Percentiles rank a stretch among this genome's conserved stretches.
These are phyloP conservation scores for Senecio squalidus DNA, from an alignment of 140 eudicot species.

Conservation along the genomic window DNA sequence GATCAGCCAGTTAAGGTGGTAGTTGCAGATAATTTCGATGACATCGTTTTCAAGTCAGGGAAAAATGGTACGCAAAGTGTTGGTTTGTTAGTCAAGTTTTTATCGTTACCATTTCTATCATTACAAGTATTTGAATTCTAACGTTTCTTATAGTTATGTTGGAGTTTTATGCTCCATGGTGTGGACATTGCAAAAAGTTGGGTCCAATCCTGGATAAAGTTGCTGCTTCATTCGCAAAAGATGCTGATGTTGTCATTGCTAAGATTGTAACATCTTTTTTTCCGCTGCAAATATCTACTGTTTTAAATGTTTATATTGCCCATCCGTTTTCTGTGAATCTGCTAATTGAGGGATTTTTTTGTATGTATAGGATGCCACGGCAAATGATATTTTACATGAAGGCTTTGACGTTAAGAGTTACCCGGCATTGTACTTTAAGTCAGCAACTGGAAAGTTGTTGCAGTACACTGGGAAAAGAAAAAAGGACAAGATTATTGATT, in stretches of 20 bases:
- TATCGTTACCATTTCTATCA: constrained; percentile 8
- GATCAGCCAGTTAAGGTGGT: constrained; percentile 82
- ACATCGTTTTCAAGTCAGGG: constrained; percentile 71
- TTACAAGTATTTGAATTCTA: no score
- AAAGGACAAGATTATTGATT: constrained; percentile 63
- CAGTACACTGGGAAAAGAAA: constrained; percentile 63
- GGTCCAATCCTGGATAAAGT: constrained; percentile 82
- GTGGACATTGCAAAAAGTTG: constrained; percentile 92
- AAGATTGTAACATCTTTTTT: constrained; percentile 54
- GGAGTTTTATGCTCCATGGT: constrained; percentile 94
- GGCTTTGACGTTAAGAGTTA: constrained; percentile 70
- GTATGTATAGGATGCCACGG: constrained; percentile 72
- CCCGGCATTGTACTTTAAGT: constrained; percentile 81
- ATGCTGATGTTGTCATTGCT: constrained; percentile 62
- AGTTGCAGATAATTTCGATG: constrained; percentile 68
- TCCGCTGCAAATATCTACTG: not conserved
- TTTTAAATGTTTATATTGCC: not conserved
- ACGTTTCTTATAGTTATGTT: constrained; percentile 60
- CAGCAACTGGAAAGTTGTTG: constrained; percentile 64
- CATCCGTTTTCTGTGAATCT: not conserved
- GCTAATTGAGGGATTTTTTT: not conserved
- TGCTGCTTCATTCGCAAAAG: constrained; percentile 59
- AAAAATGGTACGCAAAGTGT: constrained; percentile 56
- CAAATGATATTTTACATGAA: constrained; percentile 64
- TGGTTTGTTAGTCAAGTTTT: constrained; percentile 2